Evolutionary conservation across 1,284 basidiomycete genomes (phyloP).

Genomic region (Kwoniella shivajii): DNA sequence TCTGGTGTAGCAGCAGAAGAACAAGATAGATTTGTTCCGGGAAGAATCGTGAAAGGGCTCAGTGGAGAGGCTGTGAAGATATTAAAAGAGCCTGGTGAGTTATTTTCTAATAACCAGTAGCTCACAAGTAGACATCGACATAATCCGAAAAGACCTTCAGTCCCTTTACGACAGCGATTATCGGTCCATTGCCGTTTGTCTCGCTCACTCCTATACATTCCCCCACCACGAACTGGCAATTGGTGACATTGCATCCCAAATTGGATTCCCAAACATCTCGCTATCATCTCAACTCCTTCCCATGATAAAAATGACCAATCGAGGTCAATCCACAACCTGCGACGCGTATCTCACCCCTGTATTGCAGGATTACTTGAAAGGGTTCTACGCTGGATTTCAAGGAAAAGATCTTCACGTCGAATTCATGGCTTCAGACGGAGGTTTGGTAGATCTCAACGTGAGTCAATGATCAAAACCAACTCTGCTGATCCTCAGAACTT

Average conservation of each 20-base stretch:
- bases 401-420: constrained; percentile 53
- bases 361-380: constrained; percentile 80
- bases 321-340: constrained; percentile 88
- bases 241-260: constrained; percentile 69
- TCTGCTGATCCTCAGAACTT: constrained; percentile 62
- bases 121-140: constrained; percentile 5
- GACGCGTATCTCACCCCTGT: constrained; percentile 97
- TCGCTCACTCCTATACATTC: constrained; percentile 52
- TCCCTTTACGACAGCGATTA: constrained; percentile 27
- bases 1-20: constrained; percentile 56
- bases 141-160: constrained; percentile 22
- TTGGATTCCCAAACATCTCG: constrained; percentile 87
- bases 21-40: constrained; percentile 47
- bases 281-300: constrained; percentile 84
- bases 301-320: constrained; percentile 89
- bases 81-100: constrained; percentile 69
- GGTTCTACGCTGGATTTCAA: constrained; percentile 89
- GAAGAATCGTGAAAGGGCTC: constrained; percentile 70
- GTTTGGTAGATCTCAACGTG: constrained; percentile 68
- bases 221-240: constrained; percentile 66
- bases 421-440: constrained; percentile 88
- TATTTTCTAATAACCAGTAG: not conserved
- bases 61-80: constrained; percentile 91
- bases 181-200: constrained; percentile 28
- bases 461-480: constrained; percentile 8